Evolutionary conservation across 257 asterid genomes (phyloP), one percentile per base, ranked within the genome.

Genomic region (Buddleja alternifolia): DNA sequence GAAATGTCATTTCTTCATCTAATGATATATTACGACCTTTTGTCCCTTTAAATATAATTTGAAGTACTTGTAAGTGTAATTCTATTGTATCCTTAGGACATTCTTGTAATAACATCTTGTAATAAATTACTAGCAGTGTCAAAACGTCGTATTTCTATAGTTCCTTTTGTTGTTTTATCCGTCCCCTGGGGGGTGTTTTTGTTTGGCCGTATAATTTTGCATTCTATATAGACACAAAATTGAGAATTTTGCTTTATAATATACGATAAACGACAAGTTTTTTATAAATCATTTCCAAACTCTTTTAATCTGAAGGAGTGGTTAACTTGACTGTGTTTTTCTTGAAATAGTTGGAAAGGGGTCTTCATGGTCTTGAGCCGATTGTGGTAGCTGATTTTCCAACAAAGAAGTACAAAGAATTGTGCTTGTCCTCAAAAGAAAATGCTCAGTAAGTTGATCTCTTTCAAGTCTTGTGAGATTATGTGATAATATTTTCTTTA

Each of bases 281-380:
- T 21, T 6, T 73, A 7, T 44, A 69, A 48, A 67, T 69, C 10
- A 51, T 44, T 52, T 64, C n/a, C 34, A 32, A 29, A 63, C 76
- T 69, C 59, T 44, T 36, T 10, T 48, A 69, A 60, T 68, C 59
- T 67, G 19, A 73, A 53, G 48, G 57, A 12, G 12, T 36, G 66
- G 41, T 66, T 46, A 3, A 53, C 59, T 25, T 48, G 55, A 15
- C 42, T 37, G 53, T 52, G 63, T 66, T 16, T 66, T 16, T 73
- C 37, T 24, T 70, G 39, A 40, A 40, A 71, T 89, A 92, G 98
- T 75, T 89, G 78, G 94, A 84, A 73, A 85, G 95, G 21, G 96
- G 94, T 54, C 76, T 82, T 59, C 86, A 85, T 69, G 96, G 97
- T 57, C 83, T 92, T 20, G 95, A 92, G 74, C 92, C 96, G 42